Evolutionary conservation across 345 rosid genomes (phyloP).

Genomic region (Carallia pectinifolia): DNA sequence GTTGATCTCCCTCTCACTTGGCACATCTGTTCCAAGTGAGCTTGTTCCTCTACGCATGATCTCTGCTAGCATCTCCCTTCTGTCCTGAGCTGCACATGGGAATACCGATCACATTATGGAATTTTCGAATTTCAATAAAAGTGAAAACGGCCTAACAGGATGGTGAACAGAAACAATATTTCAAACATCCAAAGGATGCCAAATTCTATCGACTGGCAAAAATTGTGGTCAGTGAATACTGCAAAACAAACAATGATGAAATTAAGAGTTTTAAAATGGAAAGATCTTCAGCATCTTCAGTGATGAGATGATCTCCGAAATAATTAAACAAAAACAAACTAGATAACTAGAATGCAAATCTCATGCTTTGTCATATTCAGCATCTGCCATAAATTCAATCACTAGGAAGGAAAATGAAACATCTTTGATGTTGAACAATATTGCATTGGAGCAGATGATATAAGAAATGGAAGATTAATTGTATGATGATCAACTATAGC

Average conservation of each 20-base stretch:
- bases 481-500: conserved; percentile 14
- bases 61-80: conserved; percentile 91
- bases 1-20: conserved; percentile 98
- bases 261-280: background rate
- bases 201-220: conserved; percentile 1
- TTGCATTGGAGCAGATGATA: no score
- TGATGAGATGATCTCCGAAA: background rate
- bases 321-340: background rate
- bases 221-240: background rate
- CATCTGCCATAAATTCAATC: no score
- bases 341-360: background rate
- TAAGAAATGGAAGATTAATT: background rate
- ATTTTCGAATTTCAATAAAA: conserved; percentile 4
- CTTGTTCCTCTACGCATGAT: conserved; percentile 98
- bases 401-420: background rate
- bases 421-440: background rate
- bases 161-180: background rate
- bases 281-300: background rate
- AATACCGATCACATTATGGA: conserved; percentile 15
- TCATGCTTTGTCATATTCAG: no score
- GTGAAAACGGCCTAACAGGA: background rate
- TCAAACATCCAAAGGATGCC: background rate
- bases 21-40: conserved; percentile 91
- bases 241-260: background rate
- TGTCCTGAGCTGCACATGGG: conserved; percentile 76